A percentile compares a stretch with the other conserved stretches of the same genome.
Evolutionary conservation across 768 basidiomycete genomes (phyloP).

Genomic region (Plicaturopsis crispa): DNA sequence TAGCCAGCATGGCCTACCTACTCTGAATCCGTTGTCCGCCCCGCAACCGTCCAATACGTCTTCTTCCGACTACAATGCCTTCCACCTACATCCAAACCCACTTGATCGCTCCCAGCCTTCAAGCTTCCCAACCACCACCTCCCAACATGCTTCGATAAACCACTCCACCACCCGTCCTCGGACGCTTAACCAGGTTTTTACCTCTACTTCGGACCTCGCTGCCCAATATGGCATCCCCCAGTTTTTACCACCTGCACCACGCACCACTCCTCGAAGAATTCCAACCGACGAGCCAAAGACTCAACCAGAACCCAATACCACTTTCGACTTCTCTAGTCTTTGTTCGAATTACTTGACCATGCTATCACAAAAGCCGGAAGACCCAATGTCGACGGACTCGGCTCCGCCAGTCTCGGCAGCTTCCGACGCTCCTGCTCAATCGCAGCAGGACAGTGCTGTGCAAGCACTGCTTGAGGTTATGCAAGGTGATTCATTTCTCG

Average conservation of each 20-base stretch:
- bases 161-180: conserved; percentile 47
- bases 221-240: conserved; percentile 77
- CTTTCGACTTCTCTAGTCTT: conserved; percentile 39
- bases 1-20: conserved; percentile 39
- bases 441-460: conserved; percentile 19
- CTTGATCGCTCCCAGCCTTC: conserved; percentile 54
- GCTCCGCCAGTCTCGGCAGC: conserved; percentile 17
- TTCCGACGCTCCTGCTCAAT: conserved; percentile 12
- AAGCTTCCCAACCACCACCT: conserved; percentile 33
- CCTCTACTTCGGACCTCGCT: conserved; percentile 59
- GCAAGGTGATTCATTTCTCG: conserved; percentile 20
- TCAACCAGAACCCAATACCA: conserved; percentile 24
- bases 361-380: conserved; percentile 45
- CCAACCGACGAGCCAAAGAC: conserved; percentile 24
- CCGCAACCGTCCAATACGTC: conserved; percentile 27
- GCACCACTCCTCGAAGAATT: conserved; percentile 39
- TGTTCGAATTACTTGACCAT: conserved; percentile 63
- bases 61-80: conserved; percentile 33
- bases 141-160: conserved; percentile 56
- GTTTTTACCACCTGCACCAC: conserved; percentile 60
- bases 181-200: conserved; percentile 61
- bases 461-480: conserved; percentile 31
- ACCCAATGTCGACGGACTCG: conserved; percentile 23
- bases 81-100: conserved; percentile 19
- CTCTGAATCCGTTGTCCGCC: conserved; percentile 40